These are phyloP conservation scores for Coniella lustricola DNA, from an alignment of 2,329 filamentous ascomycete species.

Conservation along the genomic window DNA sequence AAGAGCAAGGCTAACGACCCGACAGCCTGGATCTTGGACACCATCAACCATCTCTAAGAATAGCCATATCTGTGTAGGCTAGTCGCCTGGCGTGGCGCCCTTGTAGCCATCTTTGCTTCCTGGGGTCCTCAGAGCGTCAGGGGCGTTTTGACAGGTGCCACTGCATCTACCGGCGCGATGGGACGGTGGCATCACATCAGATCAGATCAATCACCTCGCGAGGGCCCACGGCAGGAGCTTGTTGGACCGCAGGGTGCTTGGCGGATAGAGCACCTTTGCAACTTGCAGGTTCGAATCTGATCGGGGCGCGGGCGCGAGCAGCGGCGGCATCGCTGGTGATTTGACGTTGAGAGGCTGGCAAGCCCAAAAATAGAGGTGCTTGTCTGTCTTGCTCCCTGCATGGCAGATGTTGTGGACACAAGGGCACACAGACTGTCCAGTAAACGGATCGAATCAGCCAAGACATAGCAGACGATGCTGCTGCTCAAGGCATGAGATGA, in stretches of 20 bases:
- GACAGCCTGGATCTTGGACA: neutral
- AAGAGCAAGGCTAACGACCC: neutral
- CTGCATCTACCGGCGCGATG: slow-evolving; percentile 1
- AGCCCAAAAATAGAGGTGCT: neutral
- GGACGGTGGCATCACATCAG: neutral
- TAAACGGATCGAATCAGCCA: too few species aligned
- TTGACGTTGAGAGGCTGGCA: neutral
- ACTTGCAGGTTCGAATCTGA: slow-evolving; percentile 12
- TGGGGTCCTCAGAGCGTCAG: too few species aligned
- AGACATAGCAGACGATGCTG: too few species aligned
- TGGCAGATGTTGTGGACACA: neutral
- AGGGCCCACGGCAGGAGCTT: neutral
- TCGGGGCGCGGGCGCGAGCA: neutral
- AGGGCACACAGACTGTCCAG: neutral
- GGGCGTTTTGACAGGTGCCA: too few species aligned
- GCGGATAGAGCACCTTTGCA: too few species aligned
- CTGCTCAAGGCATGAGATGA: too few species aligned
- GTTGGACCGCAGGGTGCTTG: neutral
- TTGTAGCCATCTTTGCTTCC: too few species aligned
- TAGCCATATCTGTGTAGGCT: neutral
- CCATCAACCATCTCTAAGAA: neutral
- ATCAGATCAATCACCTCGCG: neutral
- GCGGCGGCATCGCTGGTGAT: slow-evolving; percentile 1
- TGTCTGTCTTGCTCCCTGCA: neutral
- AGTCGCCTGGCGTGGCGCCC: too few species aligned